A percentile compares a stretch with the other conserved stretches of the same genome.
phyloP scores from a whole-genome alignment of 2,329 filamentous ascomycete species.

The Lecanicillium sp. region DNA sequence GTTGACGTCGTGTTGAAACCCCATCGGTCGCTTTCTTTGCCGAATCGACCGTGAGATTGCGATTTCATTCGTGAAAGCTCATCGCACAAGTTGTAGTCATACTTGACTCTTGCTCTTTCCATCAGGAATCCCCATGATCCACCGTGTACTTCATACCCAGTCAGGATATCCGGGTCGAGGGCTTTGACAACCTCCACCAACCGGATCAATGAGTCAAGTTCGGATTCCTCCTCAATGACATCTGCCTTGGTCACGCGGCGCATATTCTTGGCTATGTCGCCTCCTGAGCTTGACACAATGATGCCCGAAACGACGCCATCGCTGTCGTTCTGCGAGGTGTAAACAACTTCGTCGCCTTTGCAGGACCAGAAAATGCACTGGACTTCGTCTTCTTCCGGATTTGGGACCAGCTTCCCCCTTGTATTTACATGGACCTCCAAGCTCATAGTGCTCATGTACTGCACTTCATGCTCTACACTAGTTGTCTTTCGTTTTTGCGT shows the following conservation, averaged over 20 bases:
- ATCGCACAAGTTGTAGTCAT: conserved; percentile 84
- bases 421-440: conserved; percentile 89
- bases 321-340: conserved; percentile 20
- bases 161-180: conserved; percentile 85
- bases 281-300: conserved; percentile 60
- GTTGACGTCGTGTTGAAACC: conserved; percentile 91
- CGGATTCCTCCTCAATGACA: conserved; percentile 66
- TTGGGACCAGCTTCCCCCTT: conserved; percentile 69
- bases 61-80: conserved; percentile 85
- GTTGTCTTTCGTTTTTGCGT: conserved; percentile 68
- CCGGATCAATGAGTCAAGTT: conserved; percentile 78
- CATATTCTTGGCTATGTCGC: conserved; percentile 51
- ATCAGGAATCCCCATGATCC: conserved; percentile 94
- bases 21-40: conserved; percentile 83
- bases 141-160: conserved; percentile 91
- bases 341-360: conserved; percentile 61
- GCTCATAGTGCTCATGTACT: conserved; percentile 97
- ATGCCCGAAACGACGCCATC: conserved; percentile 59
- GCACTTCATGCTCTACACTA: conserved; percentile 72
- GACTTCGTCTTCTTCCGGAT: conserved; percentile 86
- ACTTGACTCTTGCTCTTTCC: conserved; percentile 77
- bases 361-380: conserved; percentile 86
- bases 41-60: conserved; percentile 74
- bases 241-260: conserved; percentile 53
- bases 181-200: conserved; percentile 79